phyloP scores from a whole-genome alignment of 495 filamentous ascomycete genomes.

The Penicillium paradoxum region DNA sequence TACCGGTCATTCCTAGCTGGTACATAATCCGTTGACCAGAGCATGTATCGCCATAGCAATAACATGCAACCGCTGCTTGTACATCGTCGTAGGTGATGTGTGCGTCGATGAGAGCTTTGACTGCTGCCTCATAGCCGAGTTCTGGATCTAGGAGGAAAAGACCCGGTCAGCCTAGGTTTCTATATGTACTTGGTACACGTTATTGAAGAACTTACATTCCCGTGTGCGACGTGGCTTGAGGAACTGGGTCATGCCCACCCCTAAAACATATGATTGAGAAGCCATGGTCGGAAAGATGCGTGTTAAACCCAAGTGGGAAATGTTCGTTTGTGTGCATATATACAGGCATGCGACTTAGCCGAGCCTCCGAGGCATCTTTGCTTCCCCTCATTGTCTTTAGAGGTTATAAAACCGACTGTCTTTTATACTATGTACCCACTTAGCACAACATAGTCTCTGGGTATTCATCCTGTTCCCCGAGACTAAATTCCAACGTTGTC shows the following conservation, averaged over 20 bases:
- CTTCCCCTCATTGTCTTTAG: not conserved
- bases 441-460: too few relatives aligned
- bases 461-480: too few relatives aligned
- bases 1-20: slow-evolving; percentile 85
- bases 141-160: slow-evolving; percentile 9
- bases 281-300: not conserved
- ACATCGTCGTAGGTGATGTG: slow-evolving; percentile 86
- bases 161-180: not conserved
- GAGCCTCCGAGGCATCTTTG: slow-evolving; percentile 12
- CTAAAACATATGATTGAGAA: slow-evolving; percentile 13
- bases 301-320: not conserved
- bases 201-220: slow-evolving; percentile 7
- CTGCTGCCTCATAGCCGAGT: slow-evolving; percentile 19
- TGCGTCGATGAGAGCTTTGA: slow-evolving; percentile 79
- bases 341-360: not conserved
- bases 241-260: slow-evolving; percentile 21
- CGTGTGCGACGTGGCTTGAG: slow-evolving; percentile 21
- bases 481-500: not conserved
- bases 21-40: slow-evolving; percentile 73
- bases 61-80: slow-evolving; percentile 77
- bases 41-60: slow-evolving; percentile 81
- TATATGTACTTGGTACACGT: not conserved
- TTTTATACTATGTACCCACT: too few relatives aligned
- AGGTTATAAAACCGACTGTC: not conserved
- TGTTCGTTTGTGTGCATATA: not conserved